Percentiles rank a stretch among this genome's conserved stretches.
These are phyloP conservation scores for Syzygium grande DNA, from an alignment of 345 rosid species.

Conservation along the genomic window DNA sequence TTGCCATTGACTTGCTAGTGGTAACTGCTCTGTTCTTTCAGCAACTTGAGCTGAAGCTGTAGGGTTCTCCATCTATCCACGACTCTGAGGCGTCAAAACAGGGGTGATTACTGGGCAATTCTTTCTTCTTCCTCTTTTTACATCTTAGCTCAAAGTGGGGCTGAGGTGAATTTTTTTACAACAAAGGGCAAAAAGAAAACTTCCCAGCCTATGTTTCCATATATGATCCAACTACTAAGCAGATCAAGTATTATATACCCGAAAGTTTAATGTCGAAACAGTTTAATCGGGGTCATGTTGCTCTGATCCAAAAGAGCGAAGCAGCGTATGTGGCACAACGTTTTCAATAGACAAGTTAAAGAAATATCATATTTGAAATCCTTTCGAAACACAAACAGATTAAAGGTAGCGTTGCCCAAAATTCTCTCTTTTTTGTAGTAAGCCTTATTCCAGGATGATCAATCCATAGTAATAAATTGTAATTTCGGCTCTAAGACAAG, in stretches of 20 bases:
- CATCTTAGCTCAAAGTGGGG: background rate
- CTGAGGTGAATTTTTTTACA: background rate
- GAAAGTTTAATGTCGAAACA: background rate
- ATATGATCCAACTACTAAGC: background rate
- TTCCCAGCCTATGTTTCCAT: background rate
- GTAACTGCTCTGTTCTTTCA: background rate
- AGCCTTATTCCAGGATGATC: background rate
- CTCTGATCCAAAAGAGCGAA: background rate
- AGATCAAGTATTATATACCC: background rate
- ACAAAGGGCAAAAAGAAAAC: background rate
- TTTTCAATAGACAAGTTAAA: background rate
- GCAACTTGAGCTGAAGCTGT: background rate
- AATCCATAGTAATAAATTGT: background rate
- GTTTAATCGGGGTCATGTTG: background rate
- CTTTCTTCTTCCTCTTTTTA: background rate
- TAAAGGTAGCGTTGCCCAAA: background rate
- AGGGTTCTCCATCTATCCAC: background rate
- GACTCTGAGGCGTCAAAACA: background rate
- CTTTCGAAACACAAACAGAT: background rate
- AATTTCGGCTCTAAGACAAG: background rate
- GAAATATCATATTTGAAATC: background rate
- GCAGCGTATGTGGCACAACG: background rate
- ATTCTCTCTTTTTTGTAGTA: background rate
- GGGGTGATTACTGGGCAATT: background rate
- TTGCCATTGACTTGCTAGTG: slow-evolving; percentile 21